Base-by-base conservation (phyloP, 441 rosid genomes). In the Euphorbia celastroides region DNA sequence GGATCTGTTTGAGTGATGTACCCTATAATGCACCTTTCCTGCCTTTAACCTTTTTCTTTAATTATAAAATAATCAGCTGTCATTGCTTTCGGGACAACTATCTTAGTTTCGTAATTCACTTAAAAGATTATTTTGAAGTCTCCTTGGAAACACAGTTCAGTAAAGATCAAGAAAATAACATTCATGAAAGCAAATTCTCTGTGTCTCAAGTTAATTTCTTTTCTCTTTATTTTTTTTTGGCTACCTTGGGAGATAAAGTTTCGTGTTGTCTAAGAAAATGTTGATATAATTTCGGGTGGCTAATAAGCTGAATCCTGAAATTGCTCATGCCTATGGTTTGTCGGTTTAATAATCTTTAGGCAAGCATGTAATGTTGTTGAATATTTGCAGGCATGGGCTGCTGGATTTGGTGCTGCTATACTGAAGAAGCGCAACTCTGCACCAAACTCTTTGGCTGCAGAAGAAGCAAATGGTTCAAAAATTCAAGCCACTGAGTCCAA, bases 391-490 rank as follows among this genome's bases (percentile, higher is more conserved):
- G 86, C 90, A 38, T 93, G 97, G 97, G 98, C 97, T 12, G 89
- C 92, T 0, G 97, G 99, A 36, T 93, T 90, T 70, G 75, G 84
- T 3, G 80, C 96, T 76, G 97, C 98, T 62, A 60, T 93, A 60
- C 74, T 93, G 69, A 84, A 85, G 80, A 93, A 83, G 41, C 84
- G 67, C 46, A 89, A 78, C 78, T 75, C 88, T 32, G 71, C 81
- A 10, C 25, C 71, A 57, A 44, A 28, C 66, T 41, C 79, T 34
- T n/a, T 55, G n/a, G 48, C 26, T 28, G 75, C 52, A 34, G 62
- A 57, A 27, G 81, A 73, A 62, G 30, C 64, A 41, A 74, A 60
- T 57, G 75, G 68, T 66, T 68, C 34, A 17, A 68, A 70, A 69
- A 67, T 50, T 16, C 74, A 72, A 67, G 77, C 54, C 6, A 61